Base-by-base conservation (phyloP, 2,329 filamentous ascomycete genomes). In the Dothistroma pini region DNA sequence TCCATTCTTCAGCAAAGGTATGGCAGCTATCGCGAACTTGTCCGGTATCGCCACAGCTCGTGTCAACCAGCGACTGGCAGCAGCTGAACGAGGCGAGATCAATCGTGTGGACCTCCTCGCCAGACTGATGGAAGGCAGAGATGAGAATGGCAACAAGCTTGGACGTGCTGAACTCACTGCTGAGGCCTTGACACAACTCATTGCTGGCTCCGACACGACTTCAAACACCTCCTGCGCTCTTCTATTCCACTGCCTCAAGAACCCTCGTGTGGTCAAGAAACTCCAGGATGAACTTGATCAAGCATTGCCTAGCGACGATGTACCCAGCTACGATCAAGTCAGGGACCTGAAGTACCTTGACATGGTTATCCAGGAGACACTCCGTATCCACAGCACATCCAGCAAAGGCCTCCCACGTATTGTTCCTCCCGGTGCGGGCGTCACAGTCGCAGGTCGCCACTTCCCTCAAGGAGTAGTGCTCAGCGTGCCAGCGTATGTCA, bases 121-220 rank as follows among this genome's bases (percentile, higher is more conserved):
- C 1, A 84, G 90, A 1, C 80, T 97, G 10, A 93, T 96, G 86
- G 89, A 96, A 76, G 91, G 90, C 53, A 87, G 89, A 59, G 91
- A 96, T 73, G 88, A 90, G 63, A 88, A 85, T 25, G 92, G 91
- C 59, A 80, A 90, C 61, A 87, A 86, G 11, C 83, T 96, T 0
- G 87, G 89, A 4, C 84, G 89, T 29, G 84, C 89, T 68, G 92
- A 96, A 73, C 81, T 96, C 56, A 96, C 91, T 0, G 91, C 91
- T 38, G 93, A 96, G 77, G 92, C 92, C 0, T 79, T 96, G 29
- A 96, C 92, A 0, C 92, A 96, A 75, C 83, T 96, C 48, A 96
- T 92, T 68, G 89, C 89, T 1, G 89, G 89, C 29, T 87, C 83
- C 49, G 89, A 92, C 74, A 92, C 89, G 0, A 91, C 88, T 0